A percentile compares a stretch with the other conserved stretches of the same genome.
phyloP scores from a whole-genome alignment of 495 filamentous ascomycete genomes.

The Jackrogersella minutella region DNA sequence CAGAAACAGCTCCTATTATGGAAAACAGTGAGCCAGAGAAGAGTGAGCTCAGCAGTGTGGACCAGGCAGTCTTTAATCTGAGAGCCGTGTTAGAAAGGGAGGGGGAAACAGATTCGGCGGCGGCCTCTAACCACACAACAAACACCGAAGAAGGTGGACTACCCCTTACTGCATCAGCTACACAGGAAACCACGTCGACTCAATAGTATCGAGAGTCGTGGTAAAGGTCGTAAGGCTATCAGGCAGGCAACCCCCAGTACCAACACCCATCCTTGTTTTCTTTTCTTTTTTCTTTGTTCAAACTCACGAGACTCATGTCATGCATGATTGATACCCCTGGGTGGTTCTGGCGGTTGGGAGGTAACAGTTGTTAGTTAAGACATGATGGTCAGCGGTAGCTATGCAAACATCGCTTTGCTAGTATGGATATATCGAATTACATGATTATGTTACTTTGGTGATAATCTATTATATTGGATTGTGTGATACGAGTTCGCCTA shows the following conservation, averaged over 20 bases:
- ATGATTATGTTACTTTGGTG: neutral
- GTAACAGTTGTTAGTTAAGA: constrained; percentile 1
- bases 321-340: constrained; percentile 45
- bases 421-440: constrained; percentile 1
- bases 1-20: neutral
- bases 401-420: constrained; percentile 6
- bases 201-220: constrained; percentile 1
- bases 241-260: neutral
- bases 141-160: constrained; percentile 24
- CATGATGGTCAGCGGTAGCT: neutral
- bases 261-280: neutral
- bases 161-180: constrained; percentile 14
- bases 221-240: neutral
- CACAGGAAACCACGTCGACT: constrained; percentile 18
- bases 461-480: constrained; percentile 5
- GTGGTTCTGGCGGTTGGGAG: constrained; percentile 22
- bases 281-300: constrained; percentile 21
- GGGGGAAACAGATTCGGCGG: constrained; percentile 35
- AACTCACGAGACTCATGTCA: constrained; percentile 17
- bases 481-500: constrained; percentile 38
- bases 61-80: constrained; percentile 39
- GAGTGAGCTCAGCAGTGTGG: constrained; percentile 37
- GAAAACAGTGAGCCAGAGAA: constrained; percentile 24
- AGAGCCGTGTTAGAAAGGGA: constrained; percentile 39
- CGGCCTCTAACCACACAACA: constrained; percentile 14